A percentile compares a stretch with the other conserved stretches of the same genome.
Conservation (phyloP, 2,329 filamentous ascomycete species). For the Fusarium zealandicum region DNA sequence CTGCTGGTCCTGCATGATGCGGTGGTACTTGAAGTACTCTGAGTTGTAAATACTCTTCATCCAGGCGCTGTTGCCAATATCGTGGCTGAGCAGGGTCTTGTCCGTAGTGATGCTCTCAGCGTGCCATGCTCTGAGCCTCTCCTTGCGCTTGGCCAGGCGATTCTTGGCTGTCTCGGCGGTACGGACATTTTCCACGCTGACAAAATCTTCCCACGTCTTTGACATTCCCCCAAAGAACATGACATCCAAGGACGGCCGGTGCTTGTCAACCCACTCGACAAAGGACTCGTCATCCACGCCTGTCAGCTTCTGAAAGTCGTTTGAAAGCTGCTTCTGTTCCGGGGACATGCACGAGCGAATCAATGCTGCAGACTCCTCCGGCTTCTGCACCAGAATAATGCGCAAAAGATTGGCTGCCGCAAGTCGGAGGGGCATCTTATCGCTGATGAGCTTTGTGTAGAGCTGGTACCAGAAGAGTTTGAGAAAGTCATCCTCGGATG, state of each 20-base stretch:
- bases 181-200: conserved; percentile 78
- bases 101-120: conserved; percentile 72
- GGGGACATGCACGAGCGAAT: conserved; percentile 74
- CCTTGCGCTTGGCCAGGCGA: conserved; percentile 77
- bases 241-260: conserved; percentile 78
- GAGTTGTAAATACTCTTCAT: conserved; percentile 94
- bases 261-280: conserved; percentile 84
- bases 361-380: conserved; percentile 77
- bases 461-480: conserved; percentile 91
- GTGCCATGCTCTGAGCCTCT: conserved; percentile 83
- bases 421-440: conserved; percentile 70
- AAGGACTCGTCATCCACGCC: conserved; percentile 91
- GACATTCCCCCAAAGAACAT: conserved; percentile 85
- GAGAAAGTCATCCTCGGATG: conserved; percentile 80
- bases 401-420: conserved; percentile 86
- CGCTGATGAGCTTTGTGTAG: conserved; percentile 84
- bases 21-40: conserved; percentile 90
- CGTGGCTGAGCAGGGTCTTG: conserved; percentile 79
- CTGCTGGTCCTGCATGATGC: conserved; percentile 89
- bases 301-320: conserved; percentile 82
- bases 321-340: conserved; percentile 74
- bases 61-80: conserved; percentile 88
- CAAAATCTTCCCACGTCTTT: conserved; percentile 88
- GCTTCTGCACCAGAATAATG: conserved; percentile 93
- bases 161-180: conserved; percentile 77